Conservation (phyloP, 192 early-diverging fungal species). For the Irineochytrium annulatum region DNA sequence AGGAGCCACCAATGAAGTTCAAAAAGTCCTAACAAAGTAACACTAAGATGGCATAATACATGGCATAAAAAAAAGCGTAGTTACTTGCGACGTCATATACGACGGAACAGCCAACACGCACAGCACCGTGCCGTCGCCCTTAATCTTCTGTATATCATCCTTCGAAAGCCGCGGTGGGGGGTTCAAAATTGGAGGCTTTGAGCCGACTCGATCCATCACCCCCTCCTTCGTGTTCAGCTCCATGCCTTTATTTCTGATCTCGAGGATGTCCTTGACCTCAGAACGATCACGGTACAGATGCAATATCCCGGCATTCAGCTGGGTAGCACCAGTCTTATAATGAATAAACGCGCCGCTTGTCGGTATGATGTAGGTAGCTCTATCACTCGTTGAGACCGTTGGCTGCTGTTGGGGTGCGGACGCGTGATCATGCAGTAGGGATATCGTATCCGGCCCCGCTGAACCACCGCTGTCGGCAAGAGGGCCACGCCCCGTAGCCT, state of each 20-base stretch:
- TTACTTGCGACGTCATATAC: constrained; percentile 83
- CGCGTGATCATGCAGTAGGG: no score
- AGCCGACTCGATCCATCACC: no score
- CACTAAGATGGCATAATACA: no score
- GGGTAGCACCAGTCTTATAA: constrained; percentile 25
- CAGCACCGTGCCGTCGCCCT: constrained; percentile 39
- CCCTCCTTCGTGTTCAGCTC: not conserved
- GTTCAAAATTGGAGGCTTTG: no score
- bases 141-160: constrained; percentile 3
- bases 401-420: no score
- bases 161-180: constrained; percentile 7
- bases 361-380: no score
- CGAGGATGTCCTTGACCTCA: constrained; percentile 28
- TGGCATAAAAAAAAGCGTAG: no score
- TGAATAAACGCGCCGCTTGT: constrained; percentile 24
- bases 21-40: no score
- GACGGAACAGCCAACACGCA: constrained; percentile 82
- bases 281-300: constrained; percentile 59
- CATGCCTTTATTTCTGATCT: no score
- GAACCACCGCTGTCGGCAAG: no score
- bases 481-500: not conserved
- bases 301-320: constrained; percentile 55
- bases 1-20: constrained; percentile 71
- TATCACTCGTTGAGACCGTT: no score
- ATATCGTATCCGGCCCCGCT: no score